Evolutionary conservation across 371 early-diverging fungal species (phyloP).

Genomic region (Mucor mucedo): DNA sequence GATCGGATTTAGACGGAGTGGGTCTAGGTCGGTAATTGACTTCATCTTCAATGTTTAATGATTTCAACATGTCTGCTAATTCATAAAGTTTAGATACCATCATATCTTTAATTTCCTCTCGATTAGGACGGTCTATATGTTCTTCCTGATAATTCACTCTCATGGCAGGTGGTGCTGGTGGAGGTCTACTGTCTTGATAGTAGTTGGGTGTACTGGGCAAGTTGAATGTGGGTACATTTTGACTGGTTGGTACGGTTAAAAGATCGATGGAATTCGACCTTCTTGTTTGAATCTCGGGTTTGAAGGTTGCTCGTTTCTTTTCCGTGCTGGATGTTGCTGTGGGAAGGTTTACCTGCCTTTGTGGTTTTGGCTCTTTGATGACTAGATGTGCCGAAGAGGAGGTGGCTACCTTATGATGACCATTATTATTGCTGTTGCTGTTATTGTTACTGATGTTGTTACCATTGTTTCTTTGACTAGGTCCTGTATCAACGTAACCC

Average conservation of each 20-base stretch:
- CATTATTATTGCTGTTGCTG: no score
- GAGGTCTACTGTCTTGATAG: neutral
- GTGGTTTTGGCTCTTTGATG: constrained; percentile 25
- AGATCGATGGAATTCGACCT: no score
- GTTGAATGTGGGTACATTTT: no score
- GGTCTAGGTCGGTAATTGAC: neutral
- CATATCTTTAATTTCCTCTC: constrained; percentile 21
- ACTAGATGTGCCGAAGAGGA: constrained; percentile 11
- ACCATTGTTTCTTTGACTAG: neutral
- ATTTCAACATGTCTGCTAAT: constrained; percentile 25
- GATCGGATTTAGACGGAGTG: constrained; percentile 18
- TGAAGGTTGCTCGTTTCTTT: neutral
- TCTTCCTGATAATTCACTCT: neutral
- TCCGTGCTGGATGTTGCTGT: neutral
- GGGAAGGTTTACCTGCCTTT: constrained; percentile 1
- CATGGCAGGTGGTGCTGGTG: neutral
- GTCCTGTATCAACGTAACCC: constrained; percentile 23
- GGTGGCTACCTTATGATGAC: neutral
- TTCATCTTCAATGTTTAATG: constrained; percentile 2
- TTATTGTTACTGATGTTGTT: neutral
- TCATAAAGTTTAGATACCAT: constrained; percentile 23
- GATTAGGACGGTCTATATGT: neutral
- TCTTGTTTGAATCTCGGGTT: no score
- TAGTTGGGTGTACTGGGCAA: no score
- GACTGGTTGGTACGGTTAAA: neutral